Evolutionary conservation across 805 yeast species (phyloP), one percentile per base, ranked within the genome.

Genomic region (Metschnikowia corniflorae): DNA sequence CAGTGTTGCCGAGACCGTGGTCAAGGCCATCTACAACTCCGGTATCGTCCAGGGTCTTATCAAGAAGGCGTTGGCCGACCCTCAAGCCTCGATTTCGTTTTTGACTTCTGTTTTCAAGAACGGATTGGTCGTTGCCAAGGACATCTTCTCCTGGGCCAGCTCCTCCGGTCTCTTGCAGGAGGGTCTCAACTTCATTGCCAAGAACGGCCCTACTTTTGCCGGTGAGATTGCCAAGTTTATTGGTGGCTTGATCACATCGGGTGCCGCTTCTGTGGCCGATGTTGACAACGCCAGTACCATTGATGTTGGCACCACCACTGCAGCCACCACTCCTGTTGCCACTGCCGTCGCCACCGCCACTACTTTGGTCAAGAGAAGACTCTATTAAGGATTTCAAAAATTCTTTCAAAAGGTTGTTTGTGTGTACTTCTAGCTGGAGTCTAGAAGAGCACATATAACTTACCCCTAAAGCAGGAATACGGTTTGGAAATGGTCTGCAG

Each of bases 141-240:
- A 66, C 31, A 39, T 65, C 25, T 62, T 50, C 56, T 22, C 26
- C 27, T 67, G 69, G 69, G 61, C 69, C 41, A 60, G 65, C 52
- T 38, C 47, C 14, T 53, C 59, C 10, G 71, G 71, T 42, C 25
- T 66, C 19, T 57, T 65, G 48, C 42, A 45, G 35, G 26, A 50
- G 4, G 60, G 54, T 33, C 44, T 65, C 29, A 27, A 38, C 23
- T 60, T 48, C 52, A 36, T 62, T 29, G 42, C 45, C 16, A 39
- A 39, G 26, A 50, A 53, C 50, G 69, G 65, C 41, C 51, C 56
- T 26, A 46, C 54, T 20, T 51, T 50, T 42, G 50, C 44, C 26
- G 37, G 47, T 23, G 52, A 50, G 12, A 33, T 60, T 31, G 60
- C 61, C 24, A 18, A 39, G 23, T 53, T 62, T 57, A 40, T 65